These are phyloP conservation scores for Sporothrix pseudoabietina DNA, from an alignment of 2,329 filamentous ascomycete genomes.

Conservation along the genomic window DNA sequence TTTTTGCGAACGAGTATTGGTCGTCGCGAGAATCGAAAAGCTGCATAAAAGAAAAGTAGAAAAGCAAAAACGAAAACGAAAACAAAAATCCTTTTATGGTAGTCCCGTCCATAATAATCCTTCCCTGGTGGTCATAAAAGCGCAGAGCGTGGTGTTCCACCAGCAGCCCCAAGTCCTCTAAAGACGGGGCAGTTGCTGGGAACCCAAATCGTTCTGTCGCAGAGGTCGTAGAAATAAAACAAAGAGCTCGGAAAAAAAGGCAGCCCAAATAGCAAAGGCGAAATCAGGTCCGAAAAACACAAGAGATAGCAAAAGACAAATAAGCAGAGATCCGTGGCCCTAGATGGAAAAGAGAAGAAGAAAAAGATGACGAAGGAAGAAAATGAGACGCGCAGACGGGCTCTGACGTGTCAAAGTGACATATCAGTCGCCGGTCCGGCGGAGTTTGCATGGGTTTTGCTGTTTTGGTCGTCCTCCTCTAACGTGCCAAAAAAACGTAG, in stretches of 20 bases:
- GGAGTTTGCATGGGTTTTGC: constrained; percentile 18
- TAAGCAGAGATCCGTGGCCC: constrained; percentile 8
- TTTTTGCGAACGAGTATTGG: background rate
- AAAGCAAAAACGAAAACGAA: background rate
- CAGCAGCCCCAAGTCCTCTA: constrained; percentile 3
- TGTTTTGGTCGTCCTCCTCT: background rate
- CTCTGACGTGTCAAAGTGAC: constrained; percentile 23
- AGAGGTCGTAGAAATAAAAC: constrained; percentile 15
- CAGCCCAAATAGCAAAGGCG: background rate
- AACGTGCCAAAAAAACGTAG: background rate
- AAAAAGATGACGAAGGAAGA: background rate
- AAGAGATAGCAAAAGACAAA: background rate
- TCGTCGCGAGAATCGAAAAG: background rate
- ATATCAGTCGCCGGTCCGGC: constrained; percentile 15
- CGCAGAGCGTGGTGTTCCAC: background rate
- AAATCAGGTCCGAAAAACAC: background rate
- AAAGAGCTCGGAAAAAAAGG: background rate
- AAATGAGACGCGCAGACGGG: constrained; percentile 3
- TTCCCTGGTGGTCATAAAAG: constrained; percentile 14
- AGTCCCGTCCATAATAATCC: constrained; percentile 16
- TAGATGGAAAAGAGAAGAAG: constrained; percentile 4
- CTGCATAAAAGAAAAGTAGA: background rate
- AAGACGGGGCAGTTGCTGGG: background rate
- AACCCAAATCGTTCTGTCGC: background rate
- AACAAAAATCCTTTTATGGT: constrained; percentile 7